Evolutionary conservation across 2,329 filamentous ascomycete genomes (phyloP).

Genomic region (Fusarium chlamydosporum): DNA sequence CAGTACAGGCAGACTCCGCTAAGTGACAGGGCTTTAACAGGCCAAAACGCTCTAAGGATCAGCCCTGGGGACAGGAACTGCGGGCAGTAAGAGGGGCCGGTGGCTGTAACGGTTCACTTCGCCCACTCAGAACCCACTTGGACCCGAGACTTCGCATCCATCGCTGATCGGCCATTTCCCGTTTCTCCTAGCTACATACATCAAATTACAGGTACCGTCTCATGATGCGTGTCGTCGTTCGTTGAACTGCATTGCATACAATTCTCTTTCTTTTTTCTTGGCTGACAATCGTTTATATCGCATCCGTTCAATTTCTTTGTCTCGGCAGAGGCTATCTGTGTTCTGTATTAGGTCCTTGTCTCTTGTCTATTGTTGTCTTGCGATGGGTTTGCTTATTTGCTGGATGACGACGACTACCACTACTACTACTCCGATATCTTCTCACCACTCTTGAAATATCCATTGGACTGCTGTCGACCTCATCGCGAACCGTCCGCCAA

Average conservation of each 20-base stretch:
- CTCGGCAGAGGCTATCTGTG: conserved; percentile 17
- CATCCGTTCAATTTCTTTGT: conserved; percentile 11
- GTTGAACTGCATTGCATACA: conserved; percentile 14
- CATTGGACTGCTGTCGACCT: conserved; percentile 10
- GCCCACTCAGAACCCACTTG: conserved; percentile 13
- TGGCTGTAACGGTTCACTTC: conserved; percentile 27
- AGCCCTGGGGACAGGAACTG: conserved; percentile 8
- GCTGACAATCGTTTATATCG: conserved; percentile 16
- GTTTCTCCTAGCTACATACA: conserved; percentile 28
- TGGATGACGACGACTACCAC: conserved; percentile 43
- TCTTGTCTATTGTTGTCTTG: conserved; percentile 26
- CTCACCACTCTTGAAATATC: conserved; percentile 33
- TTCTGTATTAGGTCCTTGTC: conserved; percentile 26
- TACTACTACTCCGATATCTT: conserved; percentile 21
- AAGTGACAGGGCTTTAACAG: conserved; percentile 14
- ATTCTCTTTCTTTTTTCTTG: conserved; percentile 8
- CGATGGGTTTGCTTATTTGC: conserved; percentile 37
- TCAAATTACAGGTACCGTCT: conserved; percentile 24
- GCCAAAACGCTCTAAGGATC: conserved; percentile 24
- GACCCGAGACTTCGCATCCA: conserved; percentile 7
- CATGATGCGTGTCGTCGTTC: conserved; percentile 26
- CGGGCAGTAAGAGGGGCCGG: conserved; percentile 1
- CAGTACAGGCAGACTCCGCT: conserved; percentile 7
- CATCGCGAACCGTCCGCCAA: conserved; percentile 9
- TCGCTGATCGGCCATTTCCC: conserved; percentile 16